Conservation (phyloP, 495 filamentous ascomycete genomes). For the Aspergillus wentii region DNA sequence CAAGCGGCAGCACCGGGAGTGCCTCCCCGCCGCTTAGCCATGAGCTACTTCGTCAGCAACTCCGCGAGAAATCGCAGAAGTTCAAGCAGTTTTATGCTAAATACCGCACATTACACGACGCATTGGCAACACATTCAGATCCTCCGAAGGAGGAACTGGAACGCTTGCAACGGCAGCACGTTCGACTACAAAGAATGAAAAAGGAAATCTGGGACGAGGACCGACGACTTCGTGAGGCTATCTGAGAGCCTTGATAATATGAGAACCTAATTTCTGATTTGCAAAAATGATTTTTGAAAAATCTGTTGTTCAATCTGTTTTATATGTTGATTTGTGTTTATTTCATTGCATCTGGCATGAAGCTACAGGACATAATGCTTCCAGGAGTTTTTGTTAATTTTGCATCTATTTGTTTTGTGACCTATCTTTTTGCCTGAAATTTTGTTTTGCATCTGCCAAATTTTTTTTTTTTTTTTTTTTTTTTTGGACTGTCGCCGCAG, state of each 20-base stretch:
- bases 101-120: constrained; percentile 58
- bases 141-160: constrained; percentile 53
- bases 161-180: constrained; percentile 56
- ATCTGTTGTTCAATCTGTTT: too few relatives aligned
- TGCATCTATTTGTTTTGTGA: too few relatives aligned
- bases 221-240: constrained; percentile 24
- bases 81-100: constrained; percentile 61
- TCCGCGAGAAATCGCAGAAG: constrained; percentile 50
- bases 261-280: too few relatives aligned
- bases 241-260: too few relatives aligned
- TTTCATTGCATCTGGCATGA: too few relatives aligned
- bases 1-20: constrained; percentile 46
- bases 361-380: too few relatives aligned
- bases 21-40: constrained; percentile 41
- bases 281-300: constrained; percentile 1
- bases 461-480: background rate
- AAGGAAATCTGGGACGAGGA: constrained; percentile 56
- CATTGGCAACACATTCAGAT: constrained; percentile 46
- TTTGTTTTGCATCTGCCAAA: too few relatives aligned
- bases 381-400: too few relatives aligned
- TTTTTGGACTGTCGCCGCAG: background rate
- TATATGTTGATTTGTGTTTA: too few relatives aligned
- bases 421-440: too few relatives aligned
- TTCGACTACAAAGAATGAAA: constrained; percentile 58
- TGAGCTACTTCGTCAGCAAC: constrained; percentile 31